Percentiles rank a stretch among this genome's conserved stretches.
Evolutionary conservation across 371 early-diverging fungal species (phyloP).

Genomic region (Actinomortierella ambigua): DNA sequence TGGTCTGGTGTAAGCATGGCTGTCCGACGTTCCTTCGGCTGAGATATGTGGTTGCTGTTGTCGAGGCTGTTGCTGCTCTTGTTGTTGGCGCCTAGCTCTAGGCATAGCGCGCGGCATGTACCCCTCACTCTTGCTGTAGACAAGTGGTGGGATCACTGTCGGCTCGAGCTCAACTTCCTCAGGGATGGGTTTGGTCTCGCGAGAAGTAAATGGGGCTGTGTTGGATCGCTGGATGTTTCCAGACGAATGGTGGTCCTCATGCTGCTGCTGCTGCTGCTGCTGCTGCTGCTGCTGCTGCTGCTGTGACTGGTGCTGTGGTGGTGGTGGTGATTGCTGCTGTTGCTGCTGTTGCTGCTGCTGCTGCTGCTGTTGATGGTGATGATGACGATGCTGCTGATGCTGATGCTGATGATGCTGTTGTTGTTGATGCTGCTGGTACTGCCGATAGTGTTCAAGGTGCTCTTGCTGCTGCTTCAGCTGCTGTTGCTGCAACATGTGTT

Average conservation of each 20-base stretch:
- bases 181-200: constrained; percentile 20
- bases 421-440: neutral
- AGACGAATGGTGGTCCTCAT: constrained; percentile 10
- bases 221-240: constrained; percentile 29
- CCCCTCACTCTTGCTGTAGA: constrained; percentile 39
- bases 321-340: constrained; percentile 25
- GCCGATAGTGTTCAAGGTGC: neutral
- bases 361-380: neutral
- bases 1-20: neutral
- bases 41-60: constrained; percentile 7
- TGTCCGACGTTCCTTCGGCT: constrained; percentile 10
- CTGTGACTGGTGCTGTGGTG: constrained; percentile 23
- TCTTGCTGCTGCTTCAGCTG: constrained; percentile 5
- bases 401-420: neutral
- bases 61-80: constrained; percentile 6
- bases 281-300: constrained; percentile 29
- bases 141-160: constrained; percentile 3
- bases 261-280: constrained; percentile 28
- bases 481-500: too few species aligned
- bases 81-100: constrained; percentile 15
- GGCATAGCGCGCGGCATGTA: constrained; percentile 7
- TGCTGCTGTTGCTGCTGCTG: constrained; percentile 7
- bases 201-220: constrained; percentile 21
- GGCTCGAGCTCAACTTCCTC: constrained; percentile 20
- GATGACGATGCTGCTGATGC: neutral